Base-by-base conservation (phyloP, 2,329 filamentous ascomycete genomes). In the Leptodontidium sp. region DNA sequence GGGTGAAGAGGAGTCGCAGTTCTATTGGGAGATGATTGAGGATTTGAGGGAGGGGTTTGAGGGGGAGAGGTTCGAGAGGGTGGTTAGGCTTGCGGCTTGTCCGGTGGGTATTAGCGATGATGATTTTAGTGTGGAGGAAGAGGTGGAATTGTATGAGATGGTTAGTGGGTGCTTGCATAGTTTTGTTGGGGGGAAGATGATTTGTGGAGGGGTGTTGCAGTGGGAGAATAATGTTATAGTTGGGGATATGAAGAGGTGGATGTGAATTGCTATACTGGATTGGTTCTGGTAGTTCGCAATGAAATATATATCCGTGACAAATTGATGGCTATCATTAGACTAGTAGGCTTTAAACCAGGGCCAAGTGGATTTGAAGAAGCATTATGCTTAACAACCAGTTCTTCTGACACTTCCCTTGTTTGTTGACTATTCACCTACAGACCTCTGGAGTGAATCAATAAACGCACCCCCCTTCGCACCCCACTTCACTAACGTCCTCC, bases 171-270 rank as follows among this genome's bases (percentile, higher is more conserved):
- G 61, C 11, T 7, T 72, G 35, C 71, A 72, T 67, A 49, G 64
- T 47, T 67, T 67, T 7, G 68, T 69, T 66, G 71, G 71, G 17
- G 71, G 68, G 15, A 70, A 38, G 49, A 50, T 72, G 40, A 61
- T 64, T 38, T 61, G 58, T 40, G 71, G 67, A n/a, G 65, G 61
- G n/a, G 47, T 40, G 29, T 32, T 70, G 35, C 29, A 24, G 14
- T 72, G 66, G 68, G 65, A 70, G 15, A 62, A 66, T 53, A 15
- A 43, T 6, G 62, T 35, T 53, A 38, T 40, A 17, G n/a, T 58
- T 24, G 8, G 55, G n/a, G 29, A 17, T 32, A n/a, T 55, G 9
- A 35, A 55, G 38, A 12, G 4, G 4, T 8, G 7, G 38, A 40
- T 32, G 29, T 32, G 29, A 32, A 32, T 32, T 32, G 29, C 29